Evolutionary conservation across 2,329 filamentous ascomycete species (phyloP).

Genomic region (Xylariaceae sp.): DNA sequence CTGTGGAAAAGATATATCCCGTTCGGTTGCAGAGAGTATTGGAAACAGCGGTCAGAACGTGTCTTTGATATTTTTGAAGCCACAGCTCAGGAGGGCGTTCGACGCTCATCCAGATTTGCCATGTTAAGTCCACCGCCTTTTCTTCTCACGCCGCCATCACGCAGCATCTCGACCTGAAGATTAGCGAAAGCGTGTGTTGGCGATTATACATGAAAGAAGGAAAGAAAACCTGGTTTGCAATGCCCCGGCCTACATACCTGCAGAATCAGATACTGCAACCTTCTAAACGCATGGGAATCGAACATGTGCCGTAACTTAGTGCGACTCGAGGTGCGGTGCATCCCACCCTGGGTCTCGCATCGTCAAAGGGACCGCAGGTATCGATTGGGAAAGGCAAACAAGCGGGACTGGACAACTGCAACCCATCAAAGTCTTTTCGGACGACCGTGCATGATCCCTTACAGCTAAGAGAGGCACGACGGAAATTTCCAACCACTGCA

Average conservation of each 20-base stretch:
- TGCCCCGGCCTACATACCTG: slow-evolving; percentile 6
- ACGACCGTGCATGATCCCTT: slow-evolving; percentile 5
- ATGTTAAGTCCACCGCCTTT: slow-evolving; percentile 8
- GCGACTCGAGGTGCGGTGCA: slow-evolving; percentile 14
- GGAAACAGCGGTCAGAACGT: slow-evolving; percentile 14
- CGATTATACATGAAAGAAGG: slow-evolving; percentile 9
- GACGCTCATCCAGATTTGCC: background rate
- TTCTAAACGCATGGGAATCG: slow-evolving; percentile 18
- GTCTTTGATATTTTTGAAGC: slow-evolving; percentile 12
- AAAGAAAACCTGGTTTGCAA: slow-evolving; percentile 18
- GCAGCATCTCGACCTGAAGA: slow-evolving; percentile 1
- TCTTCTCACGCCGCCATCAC: background rate
- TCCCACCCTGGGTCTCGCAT: slow-evolving; percentile 7
- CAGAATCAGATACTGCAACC: slow-evolving; percentile 16
- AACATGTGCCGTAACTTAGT: slow-evolving; percentile 19
- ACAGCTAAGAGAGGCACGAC: background rate
- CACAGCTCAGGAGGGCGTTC: slow-evolving; percentile 10
- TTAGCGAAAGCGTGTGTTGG: slow-evolving; percentile 19
- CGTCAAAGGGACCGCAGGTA: slow-evolving; percentile 24
- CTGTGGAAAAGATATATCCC: background rate
- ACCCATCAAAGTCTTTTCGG: slow-evolving; percentile 8
- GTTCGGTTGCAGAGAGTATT: background rate
- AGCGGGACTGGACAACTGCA: slow-evolving; percentile 1
- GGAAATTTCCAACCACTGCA: too few relatives aligned
- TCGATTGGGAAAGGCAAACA: slow-evolving; percentile 20